phyloP scores from a whole-genome alignment of 2,329 filamentous ascomycete genomes.

The Stagonosporopsis cucurbitacearum region DNA sequence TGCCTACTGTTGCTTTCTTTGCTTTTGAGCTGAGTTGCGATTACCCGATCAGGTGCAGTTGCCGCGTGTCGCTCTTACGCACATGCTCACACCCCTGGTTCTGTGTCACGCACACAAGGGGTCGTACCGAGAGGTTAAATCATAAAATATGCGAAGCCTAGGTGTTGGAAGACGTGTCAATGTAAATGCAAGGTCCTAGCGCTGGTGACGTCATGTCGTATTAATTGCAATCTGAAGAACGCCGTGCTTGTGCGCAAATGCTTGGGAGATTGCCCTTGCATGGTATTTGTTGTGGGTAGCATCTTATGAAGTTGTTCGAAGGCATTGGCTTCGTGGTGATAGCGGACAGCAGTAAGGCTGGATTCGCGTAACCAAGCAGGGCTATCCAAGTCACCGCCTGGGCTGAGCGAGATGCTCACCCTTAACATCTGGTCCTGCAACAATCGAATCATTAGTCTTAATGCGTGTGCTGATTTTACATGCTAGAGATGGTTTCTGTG shows the following conservation, averaged over 20 bases:
- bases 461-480: slow-evolving; percentile 1
- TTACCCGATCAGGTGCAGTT: slow-evolving; percentile 26
- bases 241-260: neutral
- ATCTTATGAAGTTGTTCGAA: neutral
- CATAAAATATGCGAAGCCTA: neutral
- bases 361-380: neutral
- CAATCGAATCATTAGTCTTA: neutral
- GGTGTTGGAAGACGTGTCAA: neutral
- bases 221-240: neutral
- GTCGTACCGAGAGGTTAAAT: slow-evolving; percentile 14
- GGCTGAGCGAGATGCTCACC: neutral
- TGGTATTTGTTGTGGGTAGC: neutral
- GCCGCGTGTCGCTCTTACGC: slow-evolving; percentile 18
- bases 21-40: slow-evolving; percentile 12
- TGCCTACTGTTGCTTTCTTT: slow-evolving; percentile 11
- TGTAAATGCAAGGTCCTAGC: neutral
- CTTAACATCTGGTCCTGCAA: neutral
- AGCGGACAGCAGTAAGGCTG: neutral
- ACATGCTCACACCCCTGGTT: slow-evolving; percentile 11
- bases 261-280: neutral
- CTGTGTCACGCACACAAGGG: slow-evolving; percentile 18
- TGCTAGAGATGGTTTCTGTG: neutral
- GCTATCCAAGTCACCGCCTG: neutral
- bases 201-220: slow-evolving; percentile 12
- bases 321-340: neutral